phyloP scores from a whole-genome alignment of 495 filamentous ascomycete genomes.

The Hypoxylon rickii region DNA sequence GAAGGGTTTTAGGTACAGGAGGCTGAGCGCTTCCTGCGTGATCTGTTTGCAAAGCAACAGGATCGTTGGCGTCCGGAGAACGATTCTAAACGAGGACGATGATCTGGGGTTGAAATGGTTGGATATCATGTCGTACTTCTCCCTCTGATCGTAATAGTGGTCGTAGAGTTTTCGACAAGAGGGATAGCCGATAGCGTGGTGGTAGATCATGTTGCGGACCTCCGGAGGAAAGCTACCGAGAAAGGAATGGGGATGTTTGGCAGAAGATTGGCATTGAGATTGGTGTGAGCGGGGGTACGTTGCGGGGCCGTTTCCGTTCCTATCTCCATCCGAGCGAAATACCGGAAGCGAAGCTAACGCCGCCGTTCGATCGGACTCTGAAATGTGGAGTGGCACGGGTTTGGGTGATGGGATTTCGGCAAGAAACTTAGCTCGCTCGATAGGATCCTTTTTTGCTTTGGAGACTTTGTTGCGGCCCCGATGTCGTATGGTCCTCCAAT shows the following conservation, averaged over 20 bases:
- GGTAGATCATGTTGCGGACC: constrained; percentile 43
- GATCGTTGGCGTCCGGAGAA: constrained; percentile 38
- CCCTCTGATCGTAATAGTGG: constrained; percentile 35
- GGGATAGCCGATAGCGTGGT: constrained; percentile 33
- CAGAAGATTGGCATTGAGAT: background rate
- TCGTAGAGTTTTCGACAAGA: constrained; percentile 35
- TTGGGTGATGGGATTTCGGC: constrained; percentile 30
- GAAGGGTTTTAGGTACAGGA: constrained; percentile 32
- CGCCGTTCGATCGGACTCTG: constrained; percentile 23
- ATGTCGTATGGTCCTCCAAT: constrained; percentile 32
- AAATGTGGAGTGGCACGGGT: constrained; percentile 18
- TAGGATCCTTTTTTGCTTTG: constrained; percentile 33
- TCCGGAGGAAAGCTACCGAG: constrained; percentile 38
- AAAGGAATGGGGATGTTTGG: constrained; percentile 21
- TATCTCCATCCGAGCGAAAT: too few relatives aligned
- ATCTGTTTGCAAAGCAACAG: constrained; percentile 45
- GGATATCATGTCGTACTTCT: too few relatives aligned
- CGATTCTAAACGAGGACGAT: too few relatives aligned
- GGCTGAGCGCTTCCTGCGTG: constrained; percentile 37
- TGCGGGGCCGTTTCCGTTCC: constrained; percentile 10
- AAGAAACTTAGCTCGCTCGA: constrained; percentile 20
- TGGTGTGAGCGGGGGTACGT: background rate
- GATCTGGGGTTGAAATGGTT: too few relatives aligned
- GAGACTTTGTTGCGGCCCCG: constrained; percentile 34
- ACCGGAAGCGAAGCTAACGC: constrained; percentile 30